A percentile compares a stretch with the other conserved stretches of the same genome.
These are phyloP conservation scores for Melampsora americana DNA, from an alignment of 1,284 basidiomycete genomes.

Conservation along the genomic window DNA sequence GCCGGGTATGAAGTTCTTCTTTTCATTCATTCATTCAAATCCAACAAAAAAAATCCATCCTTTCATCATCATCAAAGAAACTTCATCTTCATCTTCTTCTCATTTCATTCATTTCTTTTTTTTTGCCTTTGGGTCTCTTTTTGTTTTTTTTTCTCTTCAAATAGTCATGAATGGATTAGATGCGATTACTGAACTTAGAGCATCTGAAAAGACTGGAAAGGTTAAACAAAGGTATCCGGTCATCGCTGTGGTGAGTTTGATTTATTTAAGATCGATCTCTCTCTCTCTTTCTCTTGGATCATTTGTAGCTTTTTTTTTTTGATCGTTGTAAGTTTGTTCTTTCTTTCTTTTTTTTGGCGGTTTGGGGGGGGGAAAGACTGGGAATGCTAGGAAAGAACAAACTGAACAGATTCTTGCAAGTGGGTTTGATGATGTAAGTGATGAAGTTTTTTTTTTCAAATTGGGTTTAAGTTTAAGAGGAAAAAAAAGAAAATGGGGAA, in stretches of 20 bases:
- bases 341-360: not conserved
- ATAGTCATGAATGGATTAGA: slow-evolving; percentile 42
- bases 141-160: too few species aligned
- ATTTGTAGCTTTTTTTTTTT: not conserved
- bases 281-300: too few species aligned
- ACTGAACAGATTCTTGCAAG: slow-evolving; percentile 37
- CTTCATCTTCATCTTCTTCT: too few species aligned
- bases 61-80: too few species aligned
- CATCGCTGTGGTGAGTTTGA: slow-evolving; percentile 44
- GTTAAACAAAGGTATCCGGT: slow-evolving; percentile 38
- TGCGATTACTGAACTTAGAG: slow-evolving; percentile 40
- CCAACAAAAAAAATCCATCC: too few species aligned
- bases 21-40: too few species aligned
- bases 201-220: slow-evolving; percentile 28
- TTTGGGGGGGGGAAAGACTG: slow-evolving; percentile 11
- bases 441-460: too few species aligned
- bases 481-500: too few species aligned
- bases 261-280: too few species aligned
- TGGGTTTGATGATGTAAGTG: slow-evolving; percentile 37
- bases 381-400: slow-evolving; percentile 42
- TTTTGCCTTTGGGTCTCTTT: not conserved
- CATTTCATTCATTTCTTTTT: too few species aligned
- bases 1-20: slow-evolving; percentile 18
- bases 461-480: too few species aligned
- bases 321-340: too few species aligned